Conservation (phyloP, 352 stramenopile species). For the Pythium apleroticum region DNA sequence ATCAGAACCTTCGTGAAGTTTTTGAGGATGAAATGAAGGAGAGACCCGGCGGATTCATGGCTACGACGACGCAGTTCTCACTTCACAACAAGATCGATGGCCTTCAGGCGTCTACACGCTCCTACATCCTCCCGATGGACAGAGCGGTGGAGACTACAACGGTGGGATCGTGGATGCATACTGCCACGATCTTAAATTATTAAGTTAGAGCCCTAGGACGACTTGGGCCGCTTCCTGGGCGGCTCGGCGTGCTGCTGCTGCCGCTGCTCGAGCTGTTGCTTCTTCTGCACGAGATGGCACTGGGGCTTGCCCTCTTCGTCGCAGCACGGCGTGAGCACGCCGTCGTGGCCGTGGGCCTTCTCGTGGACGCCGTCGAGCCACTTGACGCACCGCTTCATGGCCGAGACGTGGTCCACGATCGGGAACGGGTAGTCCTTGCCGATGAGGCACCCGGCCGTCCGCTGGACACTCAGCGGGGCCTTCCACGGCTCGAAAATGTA, state of each 20-base stretch:
- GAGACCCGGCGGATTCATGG: no score
- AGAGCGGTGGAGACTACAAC: no score
- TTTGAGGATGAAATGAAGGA: background rate
- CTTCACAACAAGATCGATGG: no score
- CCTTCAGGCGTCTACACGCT: no score
- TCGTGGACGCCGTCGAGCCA: constrained; percentile 74
- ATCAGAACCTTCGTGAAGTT: no score
- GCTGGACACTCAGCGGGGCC: constrained; percentile 86
- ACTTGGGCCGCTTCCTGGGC: constrained; percentile 5
- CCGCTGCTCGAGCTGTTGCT: constrained; percentile 1
- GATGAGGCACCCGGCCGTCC: constrained; percentile 81
- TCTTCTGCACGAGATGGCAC: constrained; percentile 18
- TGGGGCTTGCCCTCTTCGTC: constrained; percentile 17
- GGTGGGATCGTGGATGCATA: no score
- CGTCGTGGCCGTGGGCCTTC: constrained; percentile 27
- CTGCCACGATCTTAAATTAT: no score
- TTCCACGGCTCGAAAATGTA: constrained; percentile 98
- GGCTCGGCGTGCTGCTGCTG: constrained; percentile 3
- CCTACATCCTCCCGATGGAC: no score
- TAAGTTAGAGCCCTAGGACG: no score
- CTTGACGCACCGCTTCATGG: constrained; percentile 90
- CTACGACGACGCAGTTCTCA: no score
- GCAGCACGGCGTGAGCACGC: constrained; percentile 27
- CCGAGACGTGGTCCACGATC: constrained; percentile 92
- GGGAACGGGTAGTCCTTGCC: constrained; percentile 95